Evolutionary conservation across 148 eudicot genomes (phyloP), one percentile per base, ranked within the genome.

Genomic region (Suaeda aralocaspica): DNA sequence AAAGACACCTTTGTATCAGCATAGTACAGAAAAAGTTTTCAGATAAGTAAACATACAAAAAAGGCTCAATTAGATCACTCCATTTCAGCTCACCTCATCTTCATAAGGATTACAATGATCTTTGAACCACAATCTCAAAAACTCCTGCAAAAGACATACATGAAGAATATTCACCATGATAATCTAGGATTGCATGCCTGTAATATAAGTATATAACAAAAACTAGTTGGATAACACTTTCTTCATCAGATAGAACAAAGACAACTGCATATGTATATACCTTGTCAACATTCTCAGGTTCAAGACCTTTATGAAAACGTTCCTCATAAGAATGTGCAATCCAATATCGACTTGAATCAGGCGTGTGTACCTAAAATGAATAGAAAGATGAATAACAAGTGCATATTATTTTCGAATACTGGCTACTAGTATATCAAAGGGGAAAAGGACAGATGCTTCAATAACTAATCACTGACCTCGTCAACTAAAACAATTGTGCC

Each of bases 281-380:
- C 97, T 91, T 94, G 58, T 91, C 99, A 55, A 94, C 85, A 76
- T 91, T 91, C 85, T 91, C 97, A 71, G 99, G 97, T 86, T 94
- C 99, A 73, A 87, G 87, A 45, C 93, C 90, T 26, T 77, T 81
- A 64, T 67, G 81, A 58, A 91, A 83, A 29, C 96, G 87, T 31
- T 86, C 84, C 68, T 86, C 86, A 19, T 83, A 91, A 39, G 99
- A 91, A 73, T 74, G 69, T 36, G 92, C 88, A 70, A 94, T 86
- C 99, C 99, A 94, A 67, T 94, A 94, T 77, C 99, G 87, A 81
- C 97, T 94, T 22, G 99, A 94, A 81, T 94, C 99, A 26, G 99
- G 99, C 68, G 99, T 94, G 72, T 94, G 99, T 63, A 94, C 91
- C 99, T 92, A 72, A 12, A 72, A 72, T 33, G 41, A 56, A 48